A percentile compares a stretch with the other conserved stretches of the same genome.
Evolutionary conservation across 805 yeast genomes (phyloP).

Genomic region (Cyberlindnera xylosilytica): DNA sequence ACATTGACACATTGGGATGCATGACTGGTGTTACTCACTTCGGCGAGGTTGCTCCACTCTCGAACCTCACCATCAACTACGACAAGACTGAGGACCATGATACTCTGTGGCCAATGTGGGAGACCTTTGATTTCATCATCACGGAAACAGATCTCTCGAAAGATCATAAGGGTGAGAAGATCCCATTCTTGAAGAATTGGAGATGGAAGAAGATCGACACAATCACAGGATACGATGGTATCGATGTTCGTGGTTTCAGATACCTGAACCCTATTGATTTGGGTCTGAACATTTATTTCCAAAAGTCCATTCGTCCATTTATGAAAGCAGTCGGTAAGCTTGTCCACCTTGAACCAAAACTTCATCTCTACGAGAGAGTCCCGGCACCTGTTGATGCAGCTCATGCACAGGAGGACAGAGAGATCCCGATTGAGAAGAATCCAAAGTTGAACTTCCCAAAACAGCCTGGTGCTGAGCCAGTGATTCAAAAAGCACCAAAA

Average conservation of each 20-base stretch:
- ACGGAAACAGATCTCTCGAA: constrained; percentile 30
- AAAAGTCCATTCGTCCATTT: constrained; percentile 18
- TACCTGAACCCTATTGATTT: constrained; percentile 11
- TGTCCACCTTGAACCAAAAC: constrained; percentile 7
- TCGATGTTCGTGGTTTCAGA: constrained; percentile 28
- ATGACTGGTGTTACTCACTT: constrained; percentile 86
- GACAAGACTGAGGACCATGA: constrained; percentile 69
- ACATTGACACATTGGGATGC: constrained; percentile 76
- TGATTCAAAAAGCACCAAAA: not conserved
- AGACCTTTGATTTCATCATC: constrained; percentile 48
- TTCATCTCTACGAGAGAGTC: constrained; percentile 20
- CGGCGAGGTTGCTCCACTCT: constrained; percentile 47
- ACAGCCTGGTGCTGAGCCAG: too few species aligned
- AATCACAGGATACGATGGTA: constrained; percentile 38
- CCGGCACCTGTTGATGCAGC: constrained; percentile 1
- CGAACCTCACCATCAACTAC: constrained; percentile 39
- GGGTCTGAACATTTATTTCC: constrained; percentile 1
- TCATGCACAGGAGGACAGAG: not conserved
- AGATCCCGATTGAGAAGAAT: not conserved
- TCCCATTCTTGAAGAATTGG: constrained; percentile 28
- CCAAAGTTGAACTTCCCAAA: not conserved
- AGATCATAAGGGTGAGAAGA: constrained; percentile 3
- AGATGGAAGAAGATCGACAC: constrained; percentile 44
- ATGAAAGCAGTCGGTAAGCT: constrained; percentile 13
- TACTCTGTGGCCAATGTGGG: constrained; percentile 41